These are phyloP conservation scores for Combretum micranthum DNA, from an alignment of 345 rosid genomes.

Conservation along the genomic window DNA sequence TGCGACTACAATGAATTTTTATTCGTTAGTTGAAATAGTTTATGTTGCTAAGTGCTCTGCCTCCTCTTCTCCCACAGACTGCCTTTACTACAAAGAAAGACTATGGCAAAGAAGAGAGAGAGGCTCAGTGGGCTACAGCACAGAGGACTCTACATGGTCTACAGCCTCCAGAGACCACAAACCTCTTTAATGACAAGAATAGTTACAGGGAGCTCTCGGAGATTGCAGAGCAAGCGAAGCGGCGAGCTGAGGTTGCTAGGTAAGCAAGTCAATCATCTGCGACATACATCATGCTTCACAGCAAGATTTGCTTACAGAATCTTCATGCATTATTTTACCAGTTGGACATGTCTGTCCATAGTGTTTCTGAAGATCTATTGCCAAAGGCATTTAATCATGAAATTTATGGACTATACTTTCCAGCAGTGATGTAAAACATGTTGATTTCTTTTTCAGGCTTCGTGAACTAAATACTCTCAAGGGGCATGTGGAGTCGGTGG, in stretches of 20 bases:
- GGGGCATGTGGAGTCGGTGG: conserved; percentile 86
- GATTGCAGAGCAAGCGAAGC: conserved; percentile 96
- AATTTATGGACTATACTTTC: background rate
- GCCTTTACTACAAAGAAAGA: conserved; percentile 91
- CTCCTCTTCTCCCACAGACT: conserved; percentile 30
- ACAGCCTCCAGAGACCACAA: conserved; percentile 57
- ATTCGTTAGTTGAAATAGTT: background rate
- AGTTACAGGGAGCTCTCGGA: conserved; percentile 84
- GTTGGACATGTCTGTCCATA: no score
- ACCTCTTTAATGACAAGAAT: conserved; percentile 44
- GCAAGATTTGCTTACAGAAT: background rate
- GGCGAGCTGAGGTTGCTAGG: conserved; percentile 97
- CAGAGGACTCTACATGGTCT: conserved; percentile 94
- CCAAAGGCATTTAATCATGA: no score
- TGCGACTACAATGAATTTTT: no score
- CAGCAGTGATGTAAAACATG: background rate
- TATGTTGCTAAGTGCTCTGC: background rate
- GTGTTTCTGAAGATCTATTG: no score
- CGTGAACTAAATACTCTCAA: conserved; percentile 65
- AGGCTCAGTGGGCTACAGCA: conserved; percentile 93
- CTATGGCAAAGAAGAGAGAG: conserved; percentile 86
- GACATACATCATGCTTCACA: no score
- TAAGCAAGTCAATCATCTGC: conserved; percentile 16
- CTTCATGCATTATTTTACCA: background rate
- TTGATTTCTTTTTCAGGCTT: conserved; percentile 35